Evolutionary conservation across 2,329 filamentous ascomycete genomes (phyloP).

Genomic region (Raffaelea ambrosiae): DNA sequence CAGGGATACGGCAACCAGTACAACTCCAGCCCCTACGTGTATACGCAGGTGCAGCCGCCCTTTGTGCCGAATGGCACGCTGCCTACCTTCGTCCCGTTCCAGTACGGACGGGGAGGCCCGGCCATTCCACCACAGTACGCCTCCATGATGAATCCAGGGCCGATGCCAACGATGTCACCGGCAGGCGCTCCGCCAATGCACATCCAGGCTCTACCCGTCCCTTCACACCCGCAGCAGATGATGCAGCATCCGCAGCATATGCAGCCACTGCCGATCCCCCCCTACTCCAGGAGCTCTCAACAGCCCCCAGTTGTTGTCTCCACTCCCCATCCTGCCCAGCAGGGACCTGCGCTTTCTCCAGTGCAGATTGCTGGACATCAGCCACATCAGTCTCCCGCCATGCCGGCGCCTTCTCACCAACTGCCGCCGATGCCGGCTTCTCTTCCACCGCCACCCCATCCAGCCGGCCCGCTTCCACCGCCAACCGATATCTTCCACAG

Average conservation of each 20-base stretch:
- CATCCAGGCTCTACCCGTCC: not conserved
- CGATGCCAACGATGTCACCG: not conserved
- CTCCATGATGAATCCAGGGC: constrained; percentile 4
- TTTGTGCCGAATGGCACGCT: constrained; percentile 45
- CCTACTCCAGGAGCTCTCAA: constrained; percentile 40
- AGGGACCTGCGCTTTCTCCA: not conserved
- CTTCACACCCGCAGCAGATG: not conserved
- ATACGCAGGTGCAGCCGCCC: constrained; percentile 47
- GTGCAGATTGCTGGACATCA: not conserved
- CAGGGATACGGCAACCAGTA: constrained; percentile 28
- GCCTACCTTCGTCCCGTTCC: constrained; percentile 39
- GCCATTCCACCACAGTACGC: constrained; percentile 18
- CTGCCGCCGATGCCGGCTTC: constrained; percentile 30
- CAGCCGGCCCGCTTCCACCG: not conserved
- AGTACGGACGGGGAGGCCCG: constrained; percentile 40
- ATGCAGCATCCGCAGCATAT: not conserved
- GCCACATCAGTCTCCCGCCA: constrained; percentile 27
- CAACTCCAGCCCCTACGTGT: constrained; percentile 31
- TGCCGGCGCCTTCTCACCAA: constrained; percentile 48
- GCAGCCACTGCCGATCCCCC: constrained; percentile 10
- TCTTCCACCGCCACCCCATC: not conserved
- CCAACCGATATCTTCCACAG: constrained; percentile 1
- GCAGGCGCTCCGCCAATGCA: not conserved
- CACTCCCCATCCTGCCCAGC: constrained; percentile 27
- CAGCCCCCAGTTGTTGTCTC: constrained; percentile 41